A percentile compares a stretch with the other conserved stretches of the same genome.
phyloP scores from a whole-genome alignment of 805 yeast species.

The Ogataea corticis region DNA sequence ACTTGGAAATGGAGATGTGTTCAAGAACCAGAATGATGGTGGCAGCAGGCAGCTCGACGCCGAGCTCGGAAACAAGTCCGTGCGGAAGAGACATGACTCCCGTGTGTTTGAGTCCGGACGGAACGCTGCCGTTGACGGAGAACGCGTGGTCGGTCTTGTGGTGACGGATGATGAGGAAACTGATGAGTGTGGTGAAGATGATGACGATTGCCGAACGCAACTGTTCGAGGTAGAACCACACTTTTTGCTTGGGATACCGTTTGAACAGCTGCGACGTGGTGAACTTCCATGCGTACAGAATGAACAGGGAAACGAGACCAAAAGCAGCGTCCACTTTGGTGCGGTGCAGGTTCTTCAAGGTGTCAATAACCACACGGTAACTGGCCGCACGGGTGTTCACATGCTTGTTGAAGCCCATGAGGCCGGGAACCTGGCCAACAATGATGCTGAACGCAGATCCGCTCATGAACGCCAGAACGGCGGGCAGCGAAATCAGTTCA shows the following conservation, averaged over 20 bases:
- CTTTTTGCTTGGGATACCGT: constrained; percentile 59
- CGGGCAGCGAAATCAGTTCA: constrained; percentile 87
- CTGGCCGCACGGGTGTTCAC: constrained; percentile 77
- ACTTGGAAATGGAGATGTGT: constrained; percentile 91
- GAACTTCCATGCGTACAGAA: constrained; percentile 74
- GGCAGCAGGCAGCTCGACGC: constrained; percentile 82
- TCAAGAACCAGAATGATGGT: constrained; percentile 80
- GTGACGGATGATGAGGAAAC: constrained; percentile 69
- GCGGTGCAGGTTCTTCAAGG: constrained; percentile 68
- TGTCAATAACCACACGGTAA: constrained; percentile 65
- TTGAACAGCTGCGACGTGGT: constrained; percentile 59
- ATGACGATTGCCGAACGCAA: constrained; percentile 81
- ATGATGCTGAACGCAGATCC: constrained; percentile 88
- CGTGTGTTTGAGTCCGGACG: constrained; percentile 75
- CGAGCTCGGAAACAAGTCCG: constrained; percentile 60
- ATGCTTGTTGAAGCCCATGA: constrained; percentile 68
- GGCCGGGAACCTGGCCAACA: constrained; percentile 81
- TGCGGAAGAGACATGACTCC: constrained; percentile 69
- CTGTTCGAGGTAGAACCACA: constrained; percentile 71
- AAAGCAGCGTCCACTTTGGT: constrained; percentile 84
- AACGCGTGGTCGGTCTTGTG: constrained; percentile 45
- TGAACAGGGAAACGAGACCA: constrained; percentile 72
- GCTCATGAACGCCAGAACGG: constrained; percentile 92
- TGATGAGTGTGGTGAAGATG: constrained; percentile 77
- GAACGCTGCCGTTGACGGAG: constrained; percentile 72